A percentile compares a stretch with the other conserved stretches of the same genome.
Evolutionary conservation across 2,329 filamentous ascomycete genomes (phyloP).

Genomic region (Cytospora schulzeri): DNA sequence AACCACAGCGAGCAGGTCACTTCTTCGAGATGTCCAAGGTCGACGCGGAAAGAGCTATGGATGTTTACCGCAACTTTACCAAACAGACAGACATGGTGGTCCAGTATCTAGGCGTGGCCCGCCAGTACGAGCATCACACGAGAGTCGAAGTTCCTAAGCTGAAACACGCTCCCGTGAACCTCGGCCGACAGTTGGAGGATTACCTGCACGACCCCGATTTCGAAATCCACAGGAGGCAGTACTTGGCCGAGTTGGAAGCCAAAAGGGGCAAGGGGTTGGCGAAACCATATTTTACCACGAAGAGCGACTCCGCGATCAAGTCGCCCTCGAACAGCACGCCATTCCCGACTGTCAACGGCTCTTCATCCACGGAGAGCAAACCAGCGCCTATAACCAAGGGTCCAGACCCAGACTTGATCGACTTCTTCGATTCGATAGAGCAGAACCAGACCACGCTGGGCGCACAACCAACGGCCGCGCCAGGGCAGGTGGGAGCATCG

Average conservation of each 20-base stretch:
- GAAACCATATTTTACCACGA: conserved; percentile 40
- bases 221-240: conserved; percentile 88
- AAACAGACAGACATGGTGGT: conserved; percentile 92
- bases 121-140: conserved; percentile 90
- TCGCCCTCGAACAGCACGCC: conserved; percentile 44
- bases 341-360: conserved; percentile 45
- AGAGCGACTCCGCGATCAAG: conserved; percentile 41
- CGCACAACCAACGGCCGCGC: conserved; percentile 45
- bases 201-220: conserved; percentile 95
- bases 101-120: conserved; percentile 81
- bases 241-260: conserved; percentile 82
- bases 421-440: conserved; percentile 90
- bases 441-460: conserved; percentile 77
- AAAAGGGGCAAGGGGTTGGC: conserved; percentile 49
- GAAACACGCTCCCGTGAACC: conserved; percentile 92
- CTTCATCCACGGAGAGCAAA: conserved; percentile 31
- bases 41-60: conserved; percentile 88
- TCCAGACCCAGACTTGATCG: conserved; percentile 79
- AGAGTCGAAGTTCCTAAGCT: conserved; percentile 93
- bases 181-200: conserved; percentile 87
- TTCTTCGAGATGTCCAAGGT: conserved; percentile 98
- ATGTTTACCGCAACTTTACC: conserved; percentile 90
- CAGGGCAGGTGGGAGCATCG: conserved; percentile 27
- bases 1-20: conserved; percentile 62
- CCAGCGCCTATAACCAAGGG: conserved; percentile 53